Percentiles rank a stretch among this genome's conserved stretches.
Evolutionary conservation across 257 asterid species (phyloP).

Genomic region (Solanum gandarillasii): DNA sequence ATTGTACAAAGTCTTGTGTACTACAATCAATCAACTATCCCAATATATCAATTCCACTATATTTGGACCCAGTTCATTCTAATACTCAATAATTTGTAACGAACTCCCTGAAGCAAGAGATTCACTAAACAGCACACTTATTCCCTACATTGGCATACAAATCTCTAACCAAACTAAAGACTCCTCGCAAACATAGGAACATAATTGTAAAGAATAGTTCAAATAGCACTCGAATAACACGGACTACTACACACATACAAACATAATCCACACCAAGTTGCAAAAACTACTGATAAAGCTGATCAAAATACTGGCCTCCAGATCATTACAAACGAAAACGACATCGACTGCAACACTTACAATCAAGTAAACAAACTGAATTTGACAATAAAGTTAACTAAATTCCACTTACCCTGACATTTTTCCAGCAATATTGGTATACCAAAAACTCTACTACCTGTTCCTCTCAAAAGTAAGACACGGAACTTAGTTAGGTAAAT

Average conservation of each 20-base stretch:
- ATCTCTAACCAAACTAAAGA: background rate
- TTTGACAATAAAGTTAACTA: background rate
- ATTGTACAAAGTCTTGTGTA: background rate
- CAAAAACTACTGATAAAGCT: background rate
- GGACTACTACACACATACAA: background rate
- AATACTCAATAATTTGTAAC: background rate
- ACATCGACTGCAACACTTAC: background rate
- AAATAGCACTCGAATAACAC: background rate
- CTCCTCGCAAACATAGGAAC: background rate
- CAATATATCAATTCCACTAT: background rate
- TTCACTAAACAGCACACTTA: background rate
- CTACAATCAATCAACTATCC: background rate
- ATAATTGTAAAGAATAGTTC: background rate
- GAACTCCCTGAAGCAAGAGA: background rate
- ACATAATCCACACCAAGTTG: background rate
- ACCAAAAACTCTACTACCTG: background rate
- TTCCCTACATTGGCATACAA: background rate
- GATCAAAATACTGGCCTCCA: background rate
- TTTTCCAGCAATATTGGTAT: background rate
- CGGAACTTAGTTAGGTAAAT: background rate
- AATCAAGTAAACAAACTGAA: background rate
- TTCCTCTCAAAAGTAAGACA: background rate
- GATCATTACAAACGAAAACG: background rate
- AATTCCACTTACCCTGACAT: background rate
- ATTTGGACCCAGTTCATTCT: background rate